Base-by-base conservation (phyloP, 2,329 filamentous ascomycete species). In the Claviceps sorghi region DNA sequence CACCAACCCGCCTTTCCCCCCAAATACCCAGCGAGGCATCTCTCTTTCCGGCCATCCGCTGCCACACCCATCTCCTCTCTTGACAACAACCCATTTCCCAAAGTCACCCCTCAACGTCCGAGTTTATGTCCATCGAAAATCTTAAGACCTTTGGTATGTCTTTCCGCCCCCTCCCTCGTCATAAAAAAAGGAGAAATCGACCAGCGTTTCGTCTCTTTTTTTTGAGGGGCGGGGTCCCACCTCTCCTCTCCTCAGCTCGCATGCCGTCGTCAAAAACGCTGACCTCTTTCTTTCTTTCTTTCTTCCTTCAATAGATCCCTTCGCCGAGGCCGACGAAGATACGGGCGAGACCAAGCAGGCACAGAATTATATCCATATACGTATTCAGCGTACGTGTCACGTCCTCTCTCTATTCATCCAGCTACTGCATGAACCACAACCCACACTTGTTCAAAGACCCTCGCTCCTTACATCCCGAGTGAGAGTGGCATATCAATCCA, bases 251-350 rank as follows among this genome's bases (percentile, higher is more conserved):
- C 13, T 30, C 19, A 17, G 5, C 34, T 46, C 40, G 61, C 66
- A n/a, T 69, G 54, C 67, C 59, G 19, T 49, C 29, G 11, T 52
- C 36, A 19, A 15, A 10, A 43, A 38, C 36, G 10, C 51, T 52
- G 21, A 52, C 5, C 21, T 42, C 2, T n/a, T n/a, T n/a, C n/a
- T n/a, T n/a, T n/a, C n/a, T n/a, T n/a, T 43, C 11, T 44, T 22
- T 2, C 21, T 26, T 15, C 19, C 10, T 21, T 48, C 21, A 19
- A 63, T 68, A 96, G 93, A 98, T 85, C 93, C 93, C 86, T 98
- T 98, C 88, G 93, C 93, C 85, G 93, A 97, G 88, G 93, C 90
- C 83, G 93, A 96, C 88, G 91, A 96, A 84, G 90, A 95, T 74
- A 89, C 86, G 73, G 90, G 89, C 79, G 87, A 95, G 77, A 85